Percentiles rank a stretch among this genome's conserved stretches.
These are phyloP conservation scores for Paraleonurus japonicus DNA, from an alignment of 257 asterid species.

Conservation along the genomic window DNA sequence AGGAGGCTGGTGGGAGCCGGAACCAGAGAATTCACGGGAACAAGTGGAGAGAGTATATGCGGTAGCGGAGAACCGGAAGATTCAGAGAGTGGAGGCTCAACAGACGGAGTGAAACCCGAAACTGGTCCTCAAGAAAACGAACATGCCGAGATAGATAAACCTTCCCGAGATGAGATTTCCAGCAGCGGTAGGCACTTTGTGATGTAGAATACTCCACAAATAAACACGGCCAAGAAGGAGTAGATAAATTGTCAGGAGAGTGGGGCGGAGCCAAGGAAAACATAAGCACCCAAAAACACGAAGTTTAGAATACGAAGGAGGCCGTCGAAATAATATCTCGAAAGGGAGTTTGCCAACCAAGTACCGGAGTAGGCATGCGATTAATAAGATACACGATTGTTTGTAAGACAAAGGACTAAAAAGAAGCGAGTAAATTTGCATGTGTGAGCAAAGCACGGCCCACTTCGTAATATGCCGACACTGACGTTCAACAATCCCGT, in stretches of 20 bases:
- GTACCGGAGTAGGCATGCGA: neutral
- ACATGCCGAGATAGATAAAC: neutral
- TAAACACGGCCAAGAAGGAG: neutral
- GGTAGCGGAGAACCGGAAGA: no score
- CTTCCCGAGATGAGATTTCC: neutral
- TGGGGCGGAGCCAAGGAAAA: neutral
- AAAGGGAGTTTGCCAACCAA: neutral
- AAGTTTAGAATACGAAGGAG: neutral
- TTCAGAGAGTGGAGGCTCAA: no score
- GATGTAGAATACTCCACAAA: neutral
- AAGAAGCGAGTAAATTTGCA: neutral
- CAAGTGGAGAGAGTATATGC: no score
- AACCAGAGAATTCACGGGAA: no score
- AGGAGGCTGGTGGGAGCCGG: neutral
- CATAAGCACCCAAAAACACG: neutral
- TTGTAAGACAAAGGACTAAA: neutral
- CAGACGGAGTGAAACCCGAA: no score
- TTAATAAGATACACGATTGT: neutral
- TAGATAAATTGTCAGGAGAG: neutral
- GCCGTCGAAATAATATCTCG: neutral
- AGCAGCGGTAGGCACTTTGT: neutral
- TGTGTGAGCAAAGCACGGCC: neutral
- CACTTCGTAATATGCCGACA: neutral
- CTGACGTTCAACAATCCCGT: neutral
- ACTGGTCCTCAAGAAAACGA: neutral